Percentiles rank a stretch among this genome's conserved stretches.
phyloP scores from a whole-genome alignment of 2,329 filamentous ascomycete species.

The Parafenestella ontariensis region DNA sequence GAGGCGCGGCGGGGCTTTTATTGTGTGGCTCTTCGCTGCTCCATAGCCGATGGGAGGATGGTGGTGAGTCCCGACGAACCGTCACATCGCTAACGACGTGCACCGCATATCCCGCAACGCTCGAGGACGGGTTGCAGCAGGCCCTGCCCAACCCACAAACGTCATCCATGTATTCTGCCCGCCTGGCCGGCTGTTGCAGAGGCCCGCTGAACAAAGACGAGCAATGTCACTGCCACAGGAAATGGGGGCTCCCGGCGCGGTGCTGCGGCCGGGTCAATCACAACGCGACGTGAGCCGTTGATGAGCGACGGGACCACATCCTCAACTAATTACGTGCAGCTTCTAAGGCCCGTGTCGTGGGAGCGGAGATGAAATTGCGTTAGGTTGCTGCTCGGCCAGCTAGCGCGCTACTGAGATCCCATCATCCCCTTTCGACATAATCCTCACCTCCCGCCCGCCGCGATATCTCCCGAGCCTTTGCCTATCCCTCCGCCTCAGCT shows the following conservation, averaged over 20 bases:
- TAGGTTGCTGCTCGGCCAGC: conserved; percentile 38
- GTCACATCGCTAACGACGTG: conserved; percentile 25
- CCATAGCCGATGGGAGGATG: conserved; percentile 14
- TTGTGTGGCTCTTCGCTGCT: conserved; percentile 8
- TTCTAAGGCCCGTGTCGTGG: conserved; percentile 32
- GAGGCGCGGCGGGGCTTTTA: conserved; percentile 19
- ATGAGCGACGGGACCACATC: conserved; percentile 18
- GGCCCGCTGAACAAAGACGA: too few relatives aligned
- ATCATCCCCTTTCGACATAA: conserved; percentile 39
- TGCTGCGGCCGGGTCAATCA: conserved; percentile 1
- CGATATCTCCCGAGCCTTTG: conserved; percentile 32
- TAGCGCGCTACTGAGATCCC: conserved; percentile 37
- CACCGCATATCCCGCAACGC: conserved; percentile 24
- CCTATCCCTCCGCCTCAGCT: conserved; percentile 25
- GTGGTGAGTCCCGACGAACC: conserved; percentile 18
- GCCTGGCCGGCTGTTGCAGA: conserved; percentile 17
- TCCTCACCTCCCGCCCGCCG: conserved; percentile 23
- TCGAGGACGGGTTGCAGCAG: conserved; percentile 20
- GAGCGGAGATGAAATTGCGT: conserved; percentile 33
- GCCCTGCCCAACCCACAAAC: conserved; percentile 11
- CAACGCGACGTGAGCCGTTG: conserved; percentile 20
- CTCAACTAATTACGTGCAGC: conserved; percentile 42
- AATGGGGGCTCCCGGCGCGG: background rate
- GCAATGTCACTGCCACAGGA: too few relatives aligned
- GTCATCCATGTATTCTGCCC: conserved; percentile 23